Evolutionary conservation across 495 filamentous ascomycete species (phyloP).

Genomic region (Hypoxylon lenormandii): DNA sequence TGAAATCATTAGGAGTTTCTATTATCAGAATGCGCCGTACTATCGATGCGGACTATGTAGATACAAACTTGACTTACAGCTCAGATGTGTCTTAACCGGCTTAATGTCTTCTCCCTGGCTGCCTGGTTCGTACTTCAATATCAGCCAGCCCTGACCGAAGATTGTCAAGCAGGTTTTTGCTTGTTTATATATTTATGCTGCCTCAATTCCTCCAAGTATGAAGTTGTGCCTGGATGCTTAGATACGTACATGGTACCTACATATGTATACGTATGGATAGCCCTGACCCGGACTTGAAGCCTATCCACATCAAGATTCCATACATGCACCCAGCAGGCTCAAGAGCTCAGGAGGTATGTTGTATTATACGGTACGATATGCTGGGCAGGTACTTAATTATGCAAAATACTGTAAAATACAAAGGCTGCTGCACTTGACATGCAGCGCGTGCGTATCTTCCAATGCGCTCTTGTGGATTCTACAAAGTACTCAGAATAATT

Average conservation of each 20-base stretch:
- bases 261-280: neutral
- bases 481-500: slow-evolving; percentile 13
- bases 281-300: slow-evolving; percentile 22
- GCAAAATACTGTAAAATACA: slow-evolving; percentile 20
- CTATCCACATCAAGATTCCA: slow-evolving; percentile 19
- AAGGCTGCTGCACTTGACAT: slow-evolving; percentile 29
- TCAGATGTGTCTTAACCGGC: slow-evolving; percentile 15
- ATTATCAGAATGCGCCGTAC: neutral
- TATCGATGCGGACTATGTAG: slow-evolving; percentile 4
- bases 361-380: neutral
- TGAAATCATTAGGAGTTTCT: neutral
- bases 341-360: slow-evolving; percentile 3
- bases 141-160: slow-evolving; percentile 16
- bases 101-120: slow-evolving; percentile 13
- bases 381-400: slow-evolving; percentile 19
- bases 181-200: slow-evolving; percentile 32
- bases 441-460: slow-evolving; percentile 37
- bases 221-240: slow-evolving; percentile 36
- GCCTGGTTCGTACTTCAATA: slow-evolving; percentile 13
- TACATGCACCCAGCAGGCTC: slow-evolving; percentile 4
- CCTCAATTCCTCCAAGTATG: slow-evolving; percentile 37
- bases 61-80: slow-evolving; percentile 21
- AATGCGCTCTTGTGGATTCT: slow-evolving; percentile 39
- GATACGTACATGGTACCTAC: neutral
- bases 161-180: slow-evolving; percentile 25